These are phyloP conservation scores for Lepidium sativum DNA, from an alignment of 345 rosid genomes.

Conservation along the genomic window DNA sequence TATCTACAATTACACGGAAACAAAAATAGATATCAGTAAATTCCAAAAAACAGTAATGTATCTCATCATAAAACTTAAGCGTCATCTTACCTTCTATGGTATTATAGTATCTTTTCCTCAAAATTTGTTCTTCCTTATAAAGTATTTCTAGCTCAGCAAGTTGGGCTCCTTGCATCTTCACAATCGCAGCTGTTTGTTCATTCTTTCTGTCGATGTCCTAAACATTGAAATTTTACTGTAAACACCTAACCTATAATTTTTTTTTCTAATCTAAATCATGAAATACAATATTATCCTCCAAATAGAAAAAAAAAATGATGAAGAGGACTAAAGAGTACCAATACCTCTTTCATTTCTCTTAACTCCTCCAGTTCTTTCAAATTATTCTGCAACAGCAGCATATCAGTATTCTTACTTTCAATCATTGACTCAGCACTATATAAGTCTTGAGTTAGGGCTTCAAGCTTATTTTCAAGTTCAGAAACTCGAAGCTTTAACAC, in stretches of 20 bases:
- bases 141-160: conserved; percentile 79
- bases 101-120: conserved; percentile 82
- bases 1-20: conserved; percentile 44
- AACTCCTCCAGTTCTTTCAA: conserved; percentile 84
- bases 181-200: conserved; percentile 91
- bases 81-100: conserved; percentile 71
- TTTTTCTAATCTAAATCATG: background rate
- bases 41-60: background rate
- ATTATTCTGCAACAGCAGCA: conserved; percentile 48
- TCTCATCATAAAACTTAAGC: background rate
- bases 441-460: conserved; percentile 42
- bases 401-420: conserved; percentile 43
- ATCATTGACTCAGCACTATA: conserved; percentile 45
- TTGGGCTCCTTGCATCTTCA: conserved; percentile 93
- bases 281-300: background rate
- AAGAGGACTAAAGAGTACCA: background rate
- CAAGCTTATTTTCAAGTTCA: conserved; percentile 68
- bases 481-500: conserved; percentile 45
- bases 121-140: conserved; percentile 85
- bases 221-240: conserved; percentile 4
- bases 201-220: conserved; percentile 97
- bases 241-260: background rate
- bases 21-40: background rate
- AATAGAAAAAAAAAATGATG: background rate
- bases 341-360: conserved; percentile 96